Percentiles rank a stretch among this genome's conserved stretches.
These are phyloP conservation scores for Tuber melanosporum DNA, from an alignment of 495 filamentous ascomycete species.

Conservation along the genomic window DNA sequence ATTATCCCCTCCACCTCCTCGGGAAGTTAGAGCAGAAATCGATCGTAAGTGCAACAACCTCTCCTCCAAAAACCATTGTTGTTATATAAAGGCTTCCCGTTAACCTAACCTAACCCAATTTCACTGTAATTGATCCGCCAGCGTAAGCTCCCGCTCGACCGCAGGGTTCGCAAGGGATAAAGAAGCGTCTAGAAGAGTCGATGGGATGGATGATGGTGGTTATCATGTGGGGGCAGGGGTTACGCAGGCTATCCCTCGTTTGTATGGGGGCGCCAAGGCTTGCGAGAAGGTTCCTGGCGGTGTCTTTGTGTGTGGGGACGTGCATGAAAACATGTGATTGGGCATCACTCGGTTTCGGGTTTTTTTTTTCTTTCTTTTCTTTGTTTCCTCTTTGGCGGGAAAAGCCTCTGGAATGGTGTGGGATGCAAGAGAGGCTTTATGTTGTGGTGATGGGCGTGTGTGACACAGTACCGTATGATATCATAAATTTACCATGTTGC, in stretches of 20 bases:
- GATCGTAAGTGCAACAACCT: background rate
- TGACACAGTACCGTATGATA: too few relatives aligned
- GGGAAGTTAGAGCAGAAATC: background rate
- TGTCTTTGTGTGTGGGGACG: background rate
- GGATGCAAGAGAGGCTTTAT: background rate
- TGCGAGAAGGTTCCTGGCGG: background rate
- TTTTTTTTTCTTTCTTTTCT: background rate
- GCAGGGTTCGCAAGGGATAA: background rate
- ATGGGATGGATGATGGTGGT: background rate
- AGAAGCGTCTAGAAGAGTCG: constrained; percentile 2
- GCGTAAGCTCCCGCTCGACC: background rate
- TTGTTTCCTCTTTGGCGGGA: background rate
- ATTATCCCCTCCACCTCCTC: background rate
- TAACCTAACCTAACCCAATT: background rate
- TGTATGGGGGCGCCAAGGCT: background rate
- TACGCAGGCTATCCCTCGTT: background rate
- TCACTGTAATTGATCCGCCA: background rate
- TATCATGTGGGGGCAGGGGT: background rate
- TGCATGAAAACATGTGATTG: too few relatives aligned
- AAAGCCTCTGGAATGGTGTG: background rate
- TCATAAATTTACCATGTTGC: too few relatives aligned
- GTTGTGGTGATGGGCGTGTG: background rate
- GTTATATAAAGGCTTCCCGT: background rate
- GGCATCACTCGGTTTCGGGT: background rate
- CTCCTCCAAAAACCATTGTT: background rate